A percentile compares a stretch with the other conserved stretches of the same genome.
These are phyloP conservation scores for Penicillium sp. DNA, from an alignment of 2,329 filamentous ascomycete species.

Conservation along the genomic window DNA sequence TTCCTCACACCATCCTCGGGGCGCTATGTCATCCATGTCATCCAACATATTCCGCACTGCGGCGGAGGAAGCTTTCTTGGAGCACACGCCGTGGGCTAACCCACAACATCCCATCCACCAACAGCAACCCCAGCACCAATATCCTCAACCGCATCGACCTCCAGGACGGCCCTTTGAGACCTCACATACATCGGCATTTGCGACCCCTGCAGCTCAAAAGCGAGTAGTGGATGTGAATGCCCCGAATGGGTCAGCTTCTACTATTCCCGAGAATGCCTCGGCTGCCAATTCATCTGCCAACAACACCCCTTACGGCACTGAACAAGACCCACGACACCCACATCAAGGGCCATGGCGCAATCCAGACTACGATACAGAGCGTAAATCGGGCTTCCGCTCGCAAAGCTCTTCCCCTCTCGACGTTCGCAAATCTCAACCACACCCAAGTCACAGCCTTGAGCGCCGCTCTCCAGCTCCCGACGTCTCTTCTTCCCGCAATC, in stretches of 20 bases:
- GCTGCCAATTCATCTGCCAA: slow-evolving; percentile 48
- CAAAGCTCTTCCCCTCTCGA: slow-evolving; percentile 45
- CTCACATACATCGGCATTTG: slow-evolving; percentile 39
- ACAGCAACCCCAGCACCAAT: slow-evolving; percentile 52
- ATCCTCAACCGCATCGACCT: slow-evolving; percentile 44
- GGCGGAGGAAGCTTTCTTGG: slow-evolving; percentile 83
- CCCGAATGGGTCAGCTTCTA: slow-evolving; percentile 52
- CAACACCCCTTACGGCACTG: slow-evolving; percentile 49
- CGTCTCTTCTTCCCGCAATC: slow-evolving; percentile 26
- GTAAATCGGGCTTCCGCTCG: slow-evolving; percentile 41
- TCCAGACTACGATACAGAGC: slow-evolving; percentile 40
- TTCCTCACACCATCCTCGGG: slow-evolving; percentile 31
- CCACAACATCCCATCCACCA: slow-evolving; percentile 77
- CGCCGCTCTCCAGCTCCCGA: slow-evolving; percentile 30
- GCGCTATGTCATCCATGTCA: slow-evolving; percentile 38
- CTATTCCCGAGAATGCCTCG: slow-evolving; percentile 49
- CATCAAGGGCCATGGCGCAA: slow-evolving; percentile 31
- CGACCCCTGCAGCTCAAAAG: slow-evolving; percentile 51
- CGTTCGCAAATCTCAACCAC: slow-evolving; percentile 43
- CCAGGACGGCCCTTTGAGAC: slow-evolving; percentile 39
- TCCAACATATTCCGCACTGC: slow-evolving; percentile 49
- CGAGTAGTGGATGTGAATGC: slow-evolving; percentile 47
- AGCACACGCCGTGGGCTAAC: slow-evolving; percentile 91
- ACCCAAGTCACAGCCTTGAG: slow-evolving; percentile 28
- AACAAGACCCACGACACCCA: slow-evolving; percentile 35